Conservation (phyloP, 176 grass and related monocot species). For the Pharus latifolius region DNA sequence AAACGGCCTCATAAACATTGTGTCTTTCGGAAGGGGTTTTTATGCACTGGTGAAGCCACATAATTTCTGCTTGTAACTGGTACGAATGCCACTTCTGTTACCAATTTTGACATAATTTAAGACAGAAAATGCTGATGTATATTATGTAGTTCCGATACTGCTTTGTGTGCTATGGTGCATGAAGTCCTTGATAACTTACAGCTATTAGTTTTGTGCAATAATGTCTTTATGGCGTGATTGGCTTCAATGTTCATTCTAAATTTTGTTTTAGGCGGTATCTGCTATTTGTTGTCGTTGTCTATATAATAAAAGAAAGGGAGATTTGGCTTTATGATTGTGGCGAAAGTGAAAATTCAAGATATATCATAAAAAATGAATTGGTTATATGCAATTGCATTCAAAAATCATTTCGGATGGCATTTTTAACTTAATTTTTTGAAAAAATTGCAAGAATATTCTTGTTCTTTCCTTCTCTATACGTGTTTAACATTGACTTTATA, state of each 20-base stretch:
- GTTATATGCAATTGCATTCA: too few relatives aligned
- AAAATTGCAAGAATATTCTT: too few relatives aligned
- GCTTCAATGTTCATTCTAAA: background rate
- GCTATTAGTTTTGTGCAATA: too few relatives aligned
- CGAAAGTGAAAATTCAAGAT: too few relatives aligned
- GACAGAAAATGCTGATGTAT: constrained; percentile 21
- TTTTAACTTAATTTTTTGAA: too few relatives aligned
- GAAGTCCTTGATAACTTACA: background rate
- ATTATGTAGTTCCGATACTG: constrained; percentile 16
- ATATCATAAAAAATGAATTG: too few relatives aligned
- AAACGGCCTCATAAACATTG: background rate
- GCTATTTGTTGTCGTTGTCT: background rate
- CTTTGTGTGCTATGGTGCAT: background rate
- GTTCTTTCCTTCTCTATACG: too few relatives aligned
- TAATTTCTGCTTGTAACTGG: constrained; percentile 9
- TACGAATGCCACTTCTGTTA: background rate
- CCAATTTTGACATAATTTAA: constrained; percentile 31
- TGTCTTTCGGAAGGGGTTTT: background rate
- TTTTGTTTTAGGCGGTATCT: background rate
- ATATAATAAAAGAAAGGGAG: background rate
- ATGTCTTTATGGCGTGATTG: background rate
- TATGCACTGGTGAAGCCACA: background rate
- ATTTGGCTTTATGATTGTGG: too few relatives aligned
- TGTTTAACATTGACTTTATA: too few relatives aligned
- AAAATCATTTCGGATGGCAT: too few relatives aligned